Percentiles rank a stretch among this genome's conserved stretches.
Evolutionary conservation across 495 filamentous ascomycete genomes (phyloP).

Genomic region (Aspergillus conjunctus): DNA sequence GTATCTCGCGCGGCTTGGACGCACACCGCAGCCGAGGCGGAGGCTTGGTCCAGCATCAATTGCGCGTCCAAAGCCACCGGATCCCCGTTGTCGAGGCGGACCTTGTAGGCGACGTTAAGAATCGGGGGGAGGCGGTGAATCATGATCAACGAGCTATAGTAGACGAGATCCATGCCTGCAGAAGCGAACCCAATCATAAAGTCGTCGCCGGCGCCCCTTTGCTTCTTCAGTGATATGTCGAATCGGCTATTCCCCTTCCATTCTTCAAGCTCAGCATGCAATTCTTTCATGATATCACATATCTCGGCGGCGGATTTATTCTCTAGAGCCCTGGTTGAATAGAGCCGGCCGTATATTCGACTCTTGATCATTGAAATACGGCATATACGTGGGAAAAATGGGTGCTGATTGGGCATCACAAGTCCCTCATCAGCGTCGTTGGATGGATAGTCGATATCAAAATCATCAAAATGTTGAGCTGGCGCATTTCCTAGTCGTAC

Average conservation of each 20-base stretch:
- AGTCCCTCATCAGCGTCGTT: slow-evolving; percentile 71
- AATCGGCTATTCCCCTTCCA: slow-evolving; percentile 83
- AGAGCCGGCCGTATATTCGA: slow-evolving; percentile 87
- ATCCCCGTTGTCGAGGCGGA: slow-evolving; percentile 9
- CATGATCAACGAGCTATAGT: slow-evolving; percentile 94
- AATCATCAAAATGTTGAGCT: slow-evolving; percentile 91
- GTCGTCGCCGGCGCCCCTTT: slow-evolving; percentile 79
- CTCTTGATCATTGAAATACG: slow-evolving; percentile 85
- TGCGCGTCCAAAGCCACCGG: slow-evolving; percentile 5
- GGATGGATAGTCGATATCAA: slow-evolving; percentile 89
- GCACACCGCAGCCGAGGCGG: slow-evolving; percentile 79
- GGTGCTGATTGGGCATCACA: slow-evolving; percentile 74
- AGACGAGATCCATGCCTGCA: slow-evolving; percentile 85
- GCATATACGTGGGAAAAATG: slow-evolving; percentile 86
- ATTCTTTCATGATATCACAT: slow-evolving; percentile 82
- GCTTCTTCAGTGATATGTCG: slow-evolving; percentile 78
- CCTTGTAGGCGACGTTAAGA: slow-evolving; percentile 60
- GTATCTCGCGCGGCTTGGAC: slow-evolving; percentile 87
- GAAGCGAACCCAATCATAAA: slow-evolving; percentile 85
- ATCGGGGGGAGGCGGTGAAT: slow-evolving; percentile 95
- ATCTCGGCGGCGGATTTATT: slow-evolving; percentile 78
- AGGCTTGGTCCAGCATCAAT: slow-evolving; percentile 72
- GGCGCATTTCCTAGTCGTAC: slow-evolving; percentile 85
- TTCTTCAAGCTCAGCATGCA: slow-evolving; percentile 82
- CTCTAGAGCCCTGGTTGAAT: slow-evolving; percentile 82